A percentile compares a stretch with the other conserved stretches of the same genome.
phyloP scores from a whole-genome alignment of 208 protist species.

The Leptomonas seymouri region DNA sequence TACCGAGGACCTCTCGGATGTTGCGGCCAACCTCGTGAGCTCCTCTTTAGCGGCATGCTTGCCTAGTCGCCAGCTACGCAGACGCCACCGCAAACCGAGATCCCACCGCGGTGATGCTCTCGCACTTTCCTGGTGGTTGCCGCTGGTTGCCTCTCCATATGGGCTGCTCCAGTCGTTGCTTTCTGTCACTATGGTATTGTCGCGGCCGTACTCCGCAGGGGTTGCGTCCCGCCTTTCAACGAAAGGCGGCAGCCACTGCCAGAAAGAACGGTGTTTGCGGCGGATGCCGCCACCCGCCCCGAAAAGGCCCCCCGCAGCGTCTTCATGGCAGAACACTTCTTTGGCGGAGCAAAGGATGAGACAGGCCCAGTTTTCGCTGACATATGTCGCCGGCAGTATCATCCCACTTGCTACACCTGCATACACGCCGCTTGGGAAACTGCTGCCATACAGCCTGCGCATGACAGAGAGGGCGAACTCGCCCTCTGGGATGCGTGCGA shows the following conservation, averaged over 20 bases:
- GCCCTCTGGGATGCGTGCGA: constrained; percentile 32
- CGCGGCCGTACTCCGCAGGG: not conserved
- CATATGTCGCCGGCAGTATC: constrained; percentile 44
- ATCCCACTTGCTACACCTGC: constrained; percentile 32
- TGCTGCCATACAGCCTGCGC: constrained; percentile 27
- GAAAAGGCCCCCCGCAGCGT: not conserved
- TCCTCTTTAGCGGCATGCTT: not conserved
- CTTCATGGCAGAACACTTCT: constrained; percentile 2
- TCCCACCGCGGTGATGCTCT: constrained; percentile 10
- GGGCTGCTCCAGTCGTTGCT: constrained; percentile 8
- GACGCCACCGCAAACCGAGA: not conserved
- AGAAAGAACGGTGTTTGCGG: not conserved
- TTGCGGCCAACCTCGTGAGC: no score
- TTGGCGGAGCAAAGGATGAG: constrained; percentile 44
- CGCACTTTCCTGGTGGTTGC: constrained; percentile 6
- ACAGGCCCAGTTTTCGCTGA: constrained; percentile 52
- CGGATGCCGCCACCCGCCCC: not conserved
- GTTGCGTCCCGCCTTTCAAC: not conserved
- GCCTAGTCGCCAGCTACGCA: not conserved
- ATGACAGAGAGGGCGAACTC: constrained; percentile 48
- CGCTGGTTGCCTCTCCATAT: constrained; percentile 30
- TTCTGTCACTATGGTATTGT: not conserved
- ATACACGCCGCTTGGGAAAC: constrained; percentile 42
- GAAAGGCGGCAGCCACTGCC: not conserved
- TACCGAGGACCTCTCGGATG: not conserved